These are phyloP conservation scores for Ustilago loliicola DNA, from an alignment of 1,284 basidiomycete genomes.

Conservation along the genomic window DNA sequence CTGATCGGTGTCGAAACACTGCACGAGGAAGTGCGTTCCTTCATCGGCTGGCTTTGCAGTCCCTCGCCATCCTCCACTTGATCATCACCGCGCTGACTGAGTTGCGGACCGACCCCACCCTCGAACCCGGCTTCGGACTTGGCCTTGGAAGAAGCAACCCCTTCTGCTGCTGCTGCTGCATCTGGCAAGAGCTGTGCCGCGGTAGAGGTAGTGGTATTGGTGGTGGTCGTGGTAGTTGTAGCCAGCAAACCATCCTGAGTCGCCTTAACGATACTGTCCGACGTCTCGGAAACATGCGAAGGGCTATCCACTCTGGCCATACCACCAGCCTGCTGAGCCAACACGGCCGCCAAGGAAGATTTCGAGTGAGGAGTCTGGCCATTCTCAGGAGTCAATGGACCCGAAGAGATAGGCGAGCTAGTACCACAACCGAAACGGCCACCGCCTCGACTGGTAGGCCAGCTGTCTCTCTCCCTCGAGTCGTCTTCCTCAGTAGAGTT, in stretches of 20 bases:
- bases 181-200: constrained; percentile 21
- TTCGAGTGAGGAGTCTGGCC: constrained; percentile 1
- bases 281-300: constrained; percentile 32
- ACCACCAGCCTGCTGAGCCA: constrained; percentile 12
- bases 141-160: constrained; percentile 11
- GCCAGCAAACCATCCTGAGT: constrained; percentile 28
- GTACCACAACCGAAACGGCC: constrained; percentile 6
- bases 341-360: constrained; percentile 17
- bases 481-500: constrained; percentile 36
- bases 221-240: constrained; percentile 50
- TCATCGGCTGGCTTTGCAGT: constrained; percentile 27
- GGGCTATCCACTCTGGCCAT: constrained; percentile 14
- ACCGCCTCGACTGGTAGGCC: constrained; percentile 51
- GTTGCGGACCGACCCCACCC: not conserved
- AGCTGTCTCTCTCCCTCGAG: constrained; percentile 53
- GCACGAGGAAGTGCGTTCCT: constrained; percentile 41
- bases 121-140: constrained; percentile 19
- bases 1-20: constrained; percentile 50
- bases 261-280: constrained; percentile 31
- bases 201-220: constrained; percentile 34
- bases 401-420: constrained; percentile 27
- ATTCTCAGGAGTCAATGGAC: constrained; percentile 30
- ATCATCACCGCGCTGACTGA: not conserved
- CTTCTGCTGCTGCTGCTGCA: not conserved
- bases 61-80: not conserved